Conservation (phyloP, 495 filamentous ascomycete species). For the Daldinia loculata region DNA sequence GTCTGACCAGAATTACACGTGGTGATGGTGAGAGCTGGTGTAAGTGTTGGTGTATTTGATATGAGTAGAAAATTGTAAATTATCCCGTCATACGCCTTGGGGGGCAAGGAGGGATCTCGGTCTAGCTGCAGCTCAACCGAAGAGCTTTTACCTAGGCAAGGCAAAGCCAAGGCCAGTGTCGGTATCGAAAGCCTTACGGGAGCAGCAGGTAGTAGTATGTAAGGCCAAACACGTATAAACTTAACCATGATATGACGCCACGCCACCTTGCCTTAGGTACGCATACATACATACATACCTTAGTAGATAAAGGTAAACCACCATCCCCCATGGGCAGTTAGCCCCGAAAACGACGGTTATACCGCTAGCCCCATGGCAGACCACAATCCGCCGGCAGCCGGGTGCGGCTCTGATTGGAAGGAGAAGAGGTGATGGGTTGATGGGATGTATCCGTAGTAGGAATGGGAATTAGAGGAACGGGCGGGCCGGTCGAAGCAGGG, state of each 20-base stretch:
- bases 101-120: not conserved
- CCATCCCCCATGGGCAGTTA: not conserved
- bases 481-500: conserved; percentile 1
- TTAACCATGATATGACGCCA: not conserved
- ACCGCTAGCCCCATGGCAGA: conserved; percentile 4
- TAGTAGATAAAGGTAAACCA: not conserved
- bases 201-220: not conserved
- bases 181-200: not conserved
- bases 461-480: not conserved
- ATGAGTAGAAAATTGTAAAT: not conserved
- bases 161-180: not conserved
- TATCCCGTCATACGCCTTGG: not conserved
- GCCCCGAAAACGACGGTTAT: conserved; percentile 1
- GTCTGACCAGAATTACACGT: not conserved
- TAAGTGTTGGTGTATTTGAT: not conserved
- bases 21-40: not conserved
- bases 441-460: not conserved
- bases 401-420: conserved; percentile 15
- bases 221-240: not conserved
- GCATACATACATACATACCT: no score
- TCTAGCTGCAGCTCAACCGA: not conserved
- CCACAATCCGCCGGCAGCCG: not conserved
- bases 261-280: not conserved
- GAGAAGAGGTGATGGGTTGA: not conserved
- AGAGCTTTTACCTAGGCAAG: conserved; percentile 2